phyloP scores from a whole-genome alignment of 1,284 basidiomycete genomes.

The Austropuccinia psidii region DNA sequence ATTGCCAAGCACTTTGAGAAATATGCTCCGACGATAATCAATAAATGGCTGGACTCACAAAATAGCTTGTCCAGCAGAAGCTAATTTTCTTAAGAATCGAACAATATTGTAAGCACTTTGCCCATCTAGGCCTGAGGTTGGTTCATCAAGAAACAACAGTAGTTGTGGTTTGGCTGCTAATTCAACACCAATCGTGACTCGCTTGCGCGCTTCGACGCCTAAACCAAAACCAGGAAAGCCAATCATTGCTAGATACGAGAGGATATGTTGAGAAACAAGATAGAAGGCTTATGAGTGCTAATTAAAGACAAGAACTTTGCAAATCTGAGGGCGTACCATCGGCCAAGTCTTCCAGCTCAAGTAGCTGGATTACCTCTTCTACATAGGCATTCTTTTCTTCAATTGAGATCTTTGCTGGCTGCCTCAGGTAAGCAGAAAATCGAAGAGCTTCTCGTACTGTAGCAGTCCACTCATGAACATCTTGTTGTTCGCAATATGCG shows the following conservation, averaged over 20 bases:
- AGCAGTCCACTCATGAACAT: slow-evolving; percentile 67
- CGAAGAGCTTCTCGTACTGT: slow-evolving; percentile 57
- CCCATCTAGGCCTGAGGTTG: slow-evolving; percentile 73
- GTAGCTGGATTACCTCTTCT: slow-evolving; percentile 54
- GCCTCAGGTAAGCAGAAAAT: slow-evolving; percentile 57
- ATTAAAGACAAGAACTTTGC: slow-evolving; percentile 50
- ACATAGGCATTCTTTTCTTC: slow-evolving; percentile 54
- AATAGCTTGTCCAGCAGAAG: slow-evolving; percentile 68
- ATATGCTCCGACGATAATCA: slow-evolving; percentile 34
- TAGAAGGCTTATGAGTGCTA: too few species aligned
- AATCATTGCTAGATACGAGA: slow-evolving; percentile 34
- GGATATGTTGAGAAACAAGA: too few species aligned
- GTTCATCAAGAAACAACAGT: slow-evolving; percentile 49
- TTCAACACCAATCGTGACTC: slow-evolving; percentile 58
- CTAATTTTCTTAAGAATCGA: slow-evolving; percentile 67
- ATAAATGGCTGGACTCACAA: slow-evolving; percentile 40
- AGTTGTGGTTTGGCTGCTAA: slow-evolving; percentile 52
- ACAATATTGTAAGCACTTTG: slow-evolving; percentile 83
- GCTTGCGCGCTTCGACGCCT: slow-evolving; percentile 54
- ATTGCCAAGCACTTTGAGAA: slow-evolving; percentile 54
- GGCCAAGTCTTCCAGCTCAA: slow-evolving; percentile 53
- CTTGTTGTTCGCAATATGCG: slow-evolving; percentile 47
- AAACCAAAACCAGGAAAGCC: slow-evolving; percentile 53
- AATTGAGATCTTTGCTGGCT: slow-evolving; percentile 52
- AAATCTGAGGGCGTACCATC: too few species aligned